Conservation (phyloP, 148 eudicot species). For the Rhododendron ovatum region DNA sequence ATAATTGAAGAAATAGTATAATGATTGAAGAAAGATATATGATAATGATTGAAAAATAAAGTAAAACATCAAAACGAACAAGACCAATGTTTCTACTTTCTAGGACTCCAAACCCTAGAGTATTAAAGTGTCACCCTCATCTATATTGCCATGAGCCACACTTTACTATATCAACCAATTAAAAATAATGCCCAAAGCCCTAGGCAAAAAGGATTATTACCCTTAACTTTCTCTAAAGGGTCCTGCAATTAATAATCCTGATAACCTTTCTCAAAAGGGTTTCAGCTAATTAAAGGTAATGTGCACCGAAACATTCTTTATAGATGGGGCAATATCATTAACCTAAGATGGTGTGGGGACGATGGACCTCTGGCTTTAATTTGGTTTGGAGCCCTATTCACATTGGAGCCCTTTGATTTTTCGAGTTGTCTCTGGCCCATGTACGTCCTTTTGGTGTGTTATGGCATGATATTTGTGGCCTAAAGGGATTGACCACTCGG, state of each 20-base stretch:
- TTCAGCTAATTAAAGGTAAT: neutral
- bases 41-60: too few relatives aligned
- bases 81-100: neutral
- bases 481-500: neutral
- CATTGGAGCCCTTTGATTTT: neutral
- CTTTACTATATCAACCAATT: neutral
- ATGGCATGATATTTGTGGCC: neutral
- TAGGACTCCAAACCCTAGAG: conserved; percentile 4
- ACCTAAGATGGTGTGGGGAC: neutral
- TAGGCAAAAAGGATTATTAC: neutral
- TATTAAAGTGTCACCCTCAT: neutral
- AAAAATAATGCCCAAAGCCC: neutral
- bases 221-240: neutral
- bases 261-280: conserved; percentile 10
- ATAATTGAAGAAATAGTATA: too few relatives aligned
- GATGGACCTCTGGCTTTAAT: neutral
- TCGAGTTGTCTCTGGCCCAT: neutral
- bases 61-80: too few relatives aligned
- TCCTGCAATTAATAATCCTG: neutral
- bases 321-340: neutral
- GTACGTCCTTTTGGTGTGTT: neutral
- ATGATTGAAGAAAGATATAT: too few relatives aligned
- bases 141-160: neutral
- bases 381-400: neutral
- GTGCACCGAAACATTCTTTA: conserved; percentile 4